phyloP scores from a whole-genome alignment of 345 rosid species.

The Ricinus communis region DNA sequence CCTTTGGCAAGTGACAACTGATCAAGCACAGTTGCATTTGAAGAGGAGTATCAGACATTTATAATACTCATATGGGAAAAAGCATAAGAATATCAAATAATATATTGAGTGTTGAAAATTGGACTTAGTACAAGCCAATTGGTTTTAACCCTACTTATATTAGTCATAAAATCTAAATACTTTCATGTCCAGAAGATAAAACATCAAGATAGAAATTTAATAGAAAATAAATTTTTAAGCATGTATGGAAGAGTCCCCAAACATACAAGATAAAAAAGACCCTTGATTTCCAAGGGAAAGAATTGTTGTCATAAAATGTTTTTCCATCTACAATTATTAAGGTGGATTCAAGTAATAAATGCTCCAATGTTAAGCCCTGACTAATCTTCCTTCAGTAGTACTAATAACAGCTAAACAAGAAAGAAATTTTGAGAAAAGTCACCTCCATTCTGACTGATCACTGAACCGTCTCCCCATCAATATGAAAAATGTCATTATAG shows the following conservation, averaged over 20 bases:
- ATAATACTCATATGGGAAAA: too few species aligned
- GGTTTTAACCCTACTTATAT: not conserved
- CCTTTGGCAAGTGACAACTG: too few species aligned
- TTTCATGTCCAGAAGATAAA: not conserved
- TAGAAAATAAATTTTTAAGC: too few species aligned
- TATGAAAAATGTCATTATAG: slow-evolving; percentile 41
- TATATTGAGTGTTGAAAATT: too few species aligned
- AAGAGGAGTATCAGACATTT: too few species aligned
- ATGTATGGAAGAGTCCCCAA: not conserved
- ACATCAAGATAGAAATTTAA: not conserved
- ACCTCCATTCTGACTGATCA: slow-evolving; percentile 16
- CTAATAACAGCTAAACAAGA: not conserved
- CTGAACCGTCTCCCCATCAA: slow-evolving; percentile 26
- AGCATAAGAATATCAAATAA: too few species aligned
- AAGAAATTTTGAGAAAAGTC: not conserved
- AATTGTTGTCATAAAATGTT: not conserved
- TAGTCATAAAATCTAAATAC: not conserved
- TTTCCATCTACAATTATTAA: not conserved
- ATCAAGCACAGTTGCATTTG: too few species aligned
- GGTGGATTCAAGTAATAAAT: not conserved
- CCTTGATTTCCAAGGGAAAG: not conserved
- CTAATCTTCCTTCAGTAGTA: not conserved
- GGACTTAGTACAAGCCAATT: not conserved
- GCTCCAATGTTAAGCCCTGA: not conserved
- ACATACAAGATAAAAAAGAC: not conserved